Conservation (phyloP, 2,329 filamentous ascomycete species). For the Lachnellula occidentalis region DNA sequence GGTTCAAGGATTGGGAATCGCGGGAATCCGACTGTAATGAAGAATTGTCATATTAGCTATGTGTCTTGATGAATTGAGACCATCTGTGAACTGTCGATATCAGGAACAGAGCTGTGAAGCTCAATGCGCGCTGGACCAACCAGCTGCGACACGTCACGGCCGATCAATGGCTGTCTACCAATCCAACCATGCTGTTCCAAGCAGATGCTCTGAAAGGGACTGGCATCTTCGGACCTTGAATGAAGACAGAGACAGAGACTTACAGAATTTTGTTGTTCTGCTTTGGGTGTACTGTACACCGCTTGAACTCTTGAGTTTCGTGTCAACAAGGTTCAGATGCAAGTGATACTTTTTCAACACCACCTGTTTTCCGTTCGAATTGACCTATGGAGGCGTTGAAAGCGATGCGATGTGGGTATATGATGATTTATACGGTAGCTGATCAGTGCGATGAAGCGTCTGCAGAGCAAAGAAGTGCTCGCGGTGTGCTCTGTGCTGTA, state of each 20-base stretch:
- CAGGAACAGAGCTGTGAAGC: constrained; percentile 7
- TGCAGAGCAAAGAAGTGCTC: not conserved
- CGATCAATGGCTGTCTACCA: constrained; percentile 1
- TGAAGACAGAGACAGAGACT: not conserved
- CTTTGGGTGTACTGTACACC: not conserved
- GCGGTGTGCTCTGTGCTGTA: not conserved
- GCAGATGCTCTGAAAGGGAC: not conserved
- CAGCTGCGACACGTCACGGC: constrained; percentile 24
- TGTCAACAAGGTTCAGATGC: not conserved
- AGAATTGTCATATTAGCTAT: constrained; percentile 12
- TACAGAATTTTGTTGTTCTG: not conserved
- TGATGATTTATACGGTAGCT: not conserved
- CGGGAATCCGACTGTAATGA: constrained; percentile 1
- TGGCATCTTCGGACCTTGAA: not conserved
- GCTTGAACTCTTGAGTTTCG: not conserved
- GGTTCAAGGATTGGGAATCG: not conserved
- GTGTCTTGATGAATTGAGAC: not conserved
- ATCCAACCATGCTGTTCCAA: not conserved
- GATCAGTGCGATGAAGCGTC: not conserved
- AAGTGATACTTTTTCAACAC: not conserved
- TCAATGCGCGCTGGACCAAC: constrained; percentile 12
- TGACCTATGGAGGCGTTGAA: not conserved
- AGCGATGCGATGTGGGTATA: not conserved
- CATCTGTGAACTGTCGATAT: constrained; percentile 8
- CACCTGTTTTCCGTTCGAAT: not conserved